phyloP scores from a whole-genome alignment of 2,329 filamentous ascomycete genomes.

The Aspergillus arachidicola region DNA sequence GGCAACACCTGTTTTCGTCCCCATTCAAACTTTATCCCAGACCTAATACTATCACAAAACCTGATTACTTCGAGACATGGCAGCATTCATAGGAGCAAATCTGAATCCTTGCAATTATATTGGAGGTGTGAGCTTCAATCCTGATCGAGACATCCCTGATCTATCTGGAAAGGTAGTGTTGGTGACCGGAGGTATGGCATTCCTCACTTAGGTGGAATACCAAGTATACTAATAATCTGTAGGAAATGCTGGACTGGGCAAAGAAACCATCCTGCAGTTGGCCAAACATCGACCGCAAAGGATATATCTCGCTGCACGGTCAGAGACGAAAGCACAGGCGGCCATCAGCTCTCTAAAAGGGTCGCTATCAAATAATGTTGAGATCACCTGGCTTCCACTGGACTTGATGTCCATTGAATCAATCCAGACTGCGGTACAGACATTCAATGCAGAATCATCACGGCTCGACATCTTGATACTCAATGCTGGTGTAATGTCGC shows the following conservation, averaged over 20 bases:
- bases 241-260: conserved; percentile 54
- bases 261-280: conserved; percentile 44
- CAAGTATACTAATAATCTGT: not conserved
- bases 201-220: not conserved
- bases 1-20: not conserved
- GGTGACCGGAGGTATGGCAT: conserved; percentile 37
- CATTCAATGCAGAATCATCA: not conserved
- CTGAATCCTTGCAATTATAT: conserved; percentile 8
- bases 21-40: not conserved
- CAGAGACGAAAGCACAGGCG: conserved; percentile 22
- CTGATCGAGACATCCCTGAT: conserved; percentile 37
- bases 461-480: conserved; percentile 41
- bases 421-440: not conserved
- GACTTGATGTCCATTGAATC: conserved; percentile 48
- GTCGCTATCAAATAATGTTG: conserved; percentile 16
- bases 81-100: not conserved
- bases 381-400: conserved; percentile 30
- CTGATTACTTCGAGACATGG: not conserved
- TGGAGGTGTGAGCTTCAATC: conserved; percentile 29
- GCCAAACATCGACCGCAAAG: conserved; percentile 44
- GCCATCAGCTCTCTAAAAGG: conserved; percentile 24
- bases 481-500: conserved; percentile 48
- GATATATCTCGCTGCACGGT: conserved; percentile 43
- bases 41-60: too few species aligned
- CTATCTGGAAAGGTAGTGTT: conserved; percentile 38